Base-by-base conservation (phyloP, 805 yeast genomes). In the Kregervanrija pseudodelftensis region DNA sequence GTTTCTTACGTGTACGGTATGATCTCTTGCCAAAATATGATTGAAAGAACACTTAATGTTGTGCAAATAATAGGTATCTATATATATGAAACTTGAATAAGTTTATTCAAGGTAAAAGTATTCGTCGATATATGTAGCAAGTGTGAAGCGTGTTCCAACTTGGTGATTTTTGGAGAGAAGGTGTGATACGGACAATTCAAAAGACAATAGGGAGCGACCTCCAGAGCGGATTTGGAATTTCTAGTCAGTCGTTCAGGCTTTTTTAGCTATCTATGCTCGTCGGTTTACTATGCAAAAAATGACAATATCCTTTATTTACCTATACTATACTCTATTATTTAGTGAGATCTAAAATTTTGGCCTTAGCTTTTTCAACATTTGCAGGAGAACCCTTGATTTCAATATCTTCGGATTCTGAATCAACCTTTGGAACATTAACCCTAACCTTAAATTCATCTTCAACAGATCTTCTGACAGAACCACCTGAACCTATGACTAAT, bases 401-500 rank as follows among this genome's bases (percentile, higher is more conserved):
- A 42, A 89, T 73, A 33, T 60, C 61, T 16, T 77, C 77, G 7
- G 78, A 69, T 32, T 68, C 65, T 43, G 69, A 73, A 47, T 70
- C 74, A 35, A 73, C 65, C 57, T 73, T 74, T 51, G 97, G 97
- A 58, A 91, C 75, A 39, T 69, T 70, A 44, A 91, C 63, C 28
- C 63, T 59, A 40, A 86, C 90, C 11, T 71, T 69, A 62, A 74
- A 85, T 56, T 83, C 86, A 12, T 75, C 69, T 67, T 88, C 91
- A 50, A 88, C 63, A 10, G 76, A 69, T 53, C 83, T 82, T 65
- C 91, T 86, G 47, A 76, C 74, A 11, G 78, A 57, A 37, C 98
- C 97, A 46, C 80, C 79, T 34, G 88, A 80, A 35, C 98, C 98
- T 62, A 91, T 78, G 42, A 91, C 58, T 9, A 79, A 72, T 55